A percentile compares a stretch with the other conserved stretches of the same genome.
These are phyloP conservation scores for Fusarium lateritium DNA, from an alignment of 2,329 filamentous ascomycete species.

Conservation along the genomic window DNA sequence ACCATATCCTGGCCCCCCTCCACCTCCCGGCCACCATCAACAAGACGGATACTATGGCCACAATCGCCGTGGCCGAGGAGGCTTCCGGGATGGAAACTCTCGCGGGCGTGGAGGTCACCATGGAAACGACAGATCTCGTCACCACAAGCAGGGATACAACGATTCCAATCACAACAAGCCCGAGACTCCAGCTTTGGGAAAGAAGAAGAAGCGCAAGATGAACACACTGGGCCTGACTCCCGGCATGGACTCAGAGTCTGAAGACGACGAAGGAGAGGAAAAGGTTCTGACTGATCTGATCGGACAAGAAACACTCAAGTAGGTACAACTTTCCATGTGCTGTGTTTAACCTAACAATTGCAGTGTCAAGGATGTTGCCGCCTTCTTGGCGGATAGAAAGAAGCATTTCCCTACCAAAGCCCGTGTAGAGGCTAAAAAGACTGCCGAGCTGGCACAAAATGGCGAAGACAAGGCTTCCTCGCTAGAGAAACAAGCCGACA, in stretches of 20 bases:
- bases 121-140: constrained; percentile 62
- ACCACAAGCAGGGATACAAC: constrained; percentile 57
- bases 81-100: constrained; percentile 54
- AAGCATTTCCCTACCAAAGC: constrained; percentile 85
- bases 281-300: constrained; percentile 72
- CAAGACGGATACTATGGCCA: constrained; percentile 56
- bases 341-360: constrained; percentile 25
- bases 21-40: constrained; percentile 53
- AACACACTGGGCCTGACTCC: constrained; percentile 81
- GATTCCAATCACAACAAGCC: constrained; percentile 51
- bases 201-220: constrained; percentile 80
- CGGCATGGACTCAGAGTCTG: constrained; percentile 73
- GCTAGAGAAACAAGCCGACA: constrained; percentile 72
- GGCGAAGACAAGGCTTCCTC: constrained; percentile 74
- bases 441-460: constrained; percentile 60
- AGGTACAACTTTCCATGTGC: constrained; percentile 52
- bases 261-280: constrained; percentile 80
- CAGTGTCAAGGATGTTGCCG: constrained; percentile 78
- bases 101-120: constrained; percentile 60
- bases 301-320: constrained; percentile 70
- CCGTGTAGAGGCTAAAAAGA: constrained; percentile 75
- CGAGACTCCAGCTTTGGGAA: constrained; percentile 65
- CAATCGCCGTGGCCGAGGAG: constrained; percentile 55
- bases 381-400: constrained; percentile 86
- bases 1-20: constrained; percentile 59